A percentile compares a stretch with the other conserved stretches of the same genome.
phyloP scores from a whole-genome alignment of 305 asterid species.

The Salvia sclarea region DNA sequence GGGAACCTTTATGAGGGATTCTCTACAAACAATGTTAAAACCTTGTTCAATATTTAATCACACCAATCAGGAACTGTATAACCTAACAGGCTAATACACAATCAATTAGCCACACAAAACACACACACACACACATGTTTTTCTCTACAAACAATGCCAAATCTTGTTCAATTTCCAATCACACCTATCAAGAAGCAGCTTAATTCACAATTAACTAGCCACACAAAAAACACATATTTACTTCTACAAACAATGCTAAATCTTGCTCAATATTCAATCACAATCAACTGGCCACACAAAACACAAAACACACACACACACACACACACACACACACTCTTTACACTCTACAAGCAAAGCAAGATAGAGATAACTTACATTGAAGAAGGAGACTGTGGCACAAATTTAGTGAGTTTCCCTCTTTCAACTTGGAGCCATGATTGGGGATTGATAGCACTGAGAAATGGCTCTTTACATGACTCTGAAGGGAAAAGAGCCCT shows the following conservation, averaged over 20 bases:
- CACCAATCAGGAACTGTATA: slow-evolving; percentile 1
- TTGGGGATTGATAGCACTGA: slow-evolving; percentile 74
- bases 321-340: not conserved
- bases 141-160: slow-evolving; percentile 65
- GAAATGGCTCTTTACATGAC: slow-evolving; percentile 72
- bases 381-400: slow-evolving; percentile 66
- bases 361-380: slow-evolving; percentile 54
- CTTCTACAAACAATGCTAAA: slow-evolving; percentile 56
- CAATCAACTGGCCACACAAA: not conserved
- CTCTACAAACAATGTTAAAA: slow-evolving; percentile 58
- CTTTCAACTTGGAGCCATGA: slow-evolving; percentile 98
- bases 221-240: not conserved
- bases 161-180: slow-evolving; percentile 18
- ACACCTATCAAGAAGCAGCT: slow-evolving; percentile 10
- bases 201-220: not conserved
- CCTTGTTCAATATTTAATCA: slow-evolving; percentile 16
- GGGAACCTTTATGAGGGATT: slow-evolving; percentile 83
- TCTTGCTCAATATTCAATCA: slow-evolving; percentile 15
- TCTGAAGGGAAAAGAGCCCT: slow-evolving; percentile 83
- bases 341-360: slow-evolving; percentile 64
- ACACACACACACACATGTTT: slow-evolving; percentile 14
- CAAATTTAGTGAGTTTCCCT: slow-evolving; percentile 71
- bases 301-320: slow-evolving; percentile 4
- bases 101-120: not conserved
- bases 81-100: not conserved